Evolutionary conservation across 2,329 filamentous ascomycete species (phyloP).

Genomic region (Aureobasidium uvarum): DNA sequence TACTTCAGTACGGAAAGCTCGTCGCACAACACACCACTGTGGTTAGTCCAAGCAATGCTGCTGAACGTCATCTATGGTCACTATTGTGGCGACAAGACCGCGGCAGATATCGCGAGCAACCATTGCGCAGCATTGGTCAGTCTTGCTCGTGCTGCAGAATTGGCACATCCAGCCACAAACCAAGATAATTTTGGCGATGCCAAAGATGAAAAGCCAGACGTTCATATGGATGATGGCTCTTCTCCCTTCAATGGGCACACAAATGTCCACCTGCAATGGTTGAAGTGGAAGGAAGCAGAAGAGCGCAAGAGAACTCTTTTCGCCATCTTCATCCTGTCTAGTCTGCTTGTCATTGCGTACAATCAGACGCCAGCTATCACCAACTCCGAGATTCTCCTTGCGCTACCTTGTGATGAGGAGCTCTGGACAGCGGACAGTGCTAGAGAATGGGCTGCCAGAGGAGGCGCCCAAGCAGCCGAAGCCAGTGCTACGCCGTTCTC

Average conservation of each 20-base stretch:
- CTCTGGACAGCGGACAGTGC: conserved; percentile 81
- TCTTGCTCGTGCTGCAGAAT: conserved; percentile 81
- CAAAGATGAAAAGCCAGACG: conserved; percentile 42
- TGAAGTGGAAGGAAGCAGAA: conserved; percentile 82
- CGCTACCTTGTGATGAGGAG: conserved; percentile 90
- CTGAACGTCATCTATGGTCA: conserved; percentile 95
- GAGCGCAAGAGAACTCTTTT: conserved; percentile 93
- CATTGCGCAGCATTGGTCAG: conserved; percentile 90
- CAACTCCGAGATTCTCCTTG: conserved; percentile 87
- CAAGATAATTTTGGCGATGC: conserved; percentile 34
- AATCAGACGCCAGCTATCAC: conserved; percentile 88
- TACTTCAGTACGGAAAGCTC: conserved; percentile 42
- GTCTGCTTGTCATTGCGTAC: conserved; percentile 85
- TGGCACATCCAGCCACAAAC: conserved; percentile 55
- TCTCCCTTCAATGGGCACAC: conserved; percentile 23
- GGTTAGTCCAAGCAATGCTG: conserved; percentile 96
- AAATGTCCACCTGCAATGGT: conserved; percentile 63
- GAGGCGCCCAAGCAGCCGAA: conserved; percentile 67
- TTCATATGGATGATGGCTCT: conserved; percentile 56
- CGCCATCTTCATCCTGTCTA: conserved; percentile 86
- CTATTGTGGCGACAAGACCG: conserved; percentile 87
- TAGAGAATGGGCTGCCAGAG: conserved; percentile 75
- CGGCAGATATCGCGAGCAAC: conserved; percentile 86
- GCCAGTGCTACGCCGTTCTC: conserved; percentile 76
- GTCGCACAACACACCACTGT: conserved; percentile 69